Percentiles rank a stretch among this genome's conserved stretches.
phyloP scores from a whole-genome alignment of 106 monocot species.

The Apostasia ramifera region DNA sequence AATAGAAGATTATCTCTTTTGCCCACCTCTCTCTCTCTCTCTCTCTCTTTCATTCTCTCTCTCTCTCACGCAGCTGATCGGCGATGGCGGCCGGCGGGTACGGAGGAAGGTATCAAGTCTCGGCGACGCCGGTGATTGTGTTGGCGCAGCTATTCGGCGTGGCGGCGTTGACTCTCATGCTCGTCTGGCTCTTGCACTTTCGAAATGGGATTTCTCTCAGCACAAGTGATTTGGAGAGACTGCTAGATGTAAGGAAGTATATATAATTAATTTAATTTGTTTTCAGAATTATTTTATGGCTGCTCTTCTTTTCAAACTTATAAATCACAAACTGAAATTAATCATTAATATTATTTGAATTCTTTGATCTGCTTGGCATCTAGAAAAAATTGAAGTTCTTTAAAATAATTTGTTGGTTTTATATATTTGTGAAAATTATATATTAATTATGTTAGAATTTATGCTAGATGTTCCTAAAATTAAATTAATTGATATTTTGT shows the following conservation, averaged over 20 bases:
- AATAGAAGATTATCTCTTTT: no score
- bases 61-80: background rate
- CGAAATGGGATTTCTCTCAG: conserved; percentile 20
- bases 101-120: conserved; percentile 10
- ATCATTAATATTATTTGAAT: no score
- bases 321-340: background rate
- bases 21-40: background rate
- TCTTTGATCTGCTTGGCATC: no score
- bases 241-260: conserved; percentile 19
- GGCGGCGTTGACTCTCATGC: conserved; percentile 25
- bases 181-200: conserved; percentile 37
- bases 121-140: conserved; percentile 11
- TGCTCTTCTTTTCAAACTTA: background rate
- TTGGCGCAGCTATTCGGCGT: conserved; percentile 19
- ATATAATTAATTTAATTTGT: background rate
- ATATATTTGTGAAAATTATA: background rate
- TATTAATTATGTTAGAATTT: background rate
- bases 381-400: no score
- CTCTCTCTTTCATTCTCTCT: background rate
- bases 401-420: no score
- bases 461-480: background rate
- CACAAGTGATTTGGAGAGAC: background rate
- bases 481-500: no score
- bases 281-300: background rate
- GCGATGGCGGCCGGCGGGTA: conserved; percentile 8